These are phyloP conservation scores for Meyerozyma elateridarum DNA, from an alignment of 1,139 yeast species.

Conservation along the genomic window DNA sequence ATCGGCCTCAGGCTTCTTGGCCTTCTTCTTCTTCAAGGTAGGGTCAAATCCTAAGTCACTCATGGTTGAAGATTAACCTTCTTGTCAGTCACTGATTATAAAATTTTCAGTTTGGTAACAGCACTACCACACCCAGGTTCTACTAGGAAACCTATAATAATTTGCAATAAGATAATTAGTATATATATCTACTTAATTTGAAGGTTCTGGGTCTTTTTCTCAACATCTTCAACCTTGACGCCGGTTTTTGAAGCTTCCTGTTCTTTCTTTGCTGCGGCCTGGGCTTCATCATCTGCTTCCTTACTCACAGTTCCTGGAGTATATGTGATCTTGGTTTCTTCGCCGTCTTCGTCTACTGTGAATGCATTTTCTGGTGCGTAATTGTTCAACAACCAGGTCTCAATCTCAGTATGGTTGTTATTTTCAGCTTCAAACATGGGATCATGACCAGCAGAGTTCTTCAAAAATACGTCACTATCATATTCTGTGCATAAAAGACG, in stretches of 20 bases:
- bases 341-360: slow-evolving; percentile 40
- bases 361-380: slow-evolving; percentile 66
- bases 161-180: too few species aligned
- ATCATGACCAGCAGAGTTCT: slow-evolving; percentile 76
- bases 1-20: slow-evolving; percentile 35
- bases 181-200: not conserved
- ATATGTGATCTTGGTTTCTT: slow-evolving; percentile 42
- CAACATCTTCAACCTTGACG: not conserved
- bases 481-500: slow-evolving; percentile 66
- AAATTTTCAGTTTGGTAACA: slow-evolving; percentile 1
- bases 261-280: slow-evolving; percentile 14
- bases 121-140: slow-evolving; percentile 1
- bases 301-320: slow-evolving; percentile 47
- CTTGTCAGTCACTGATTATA: slow-evolving; percentile 1
- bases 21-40: slow-evolving; percentile 78
- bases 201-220: slow-evolving; percentile 1
- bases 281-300: slow-evolving; percentile 41
- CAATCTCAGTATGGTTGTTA: slow-evolving; percentile 60
- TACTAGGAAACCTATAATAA: too few species aligned
- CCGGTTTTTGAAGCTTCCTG: slow-evolving; percentile 10
- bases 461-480: slow-evolving; percentile 74
- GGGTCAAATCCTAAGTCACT: slow-evolving; percentile 76
- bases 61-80: slow-evolving; percentile 21
- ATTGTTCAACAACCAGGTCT: slow-evolving; percentile 66
- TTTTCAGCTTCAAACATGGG: slow-evolving; percentile 85